These are phyloP conservation scores for Nemania diffusa DNA, from an alignment of 2,329 filamentous ascomycete genomes.

Conservation along the genomic window DNA sequence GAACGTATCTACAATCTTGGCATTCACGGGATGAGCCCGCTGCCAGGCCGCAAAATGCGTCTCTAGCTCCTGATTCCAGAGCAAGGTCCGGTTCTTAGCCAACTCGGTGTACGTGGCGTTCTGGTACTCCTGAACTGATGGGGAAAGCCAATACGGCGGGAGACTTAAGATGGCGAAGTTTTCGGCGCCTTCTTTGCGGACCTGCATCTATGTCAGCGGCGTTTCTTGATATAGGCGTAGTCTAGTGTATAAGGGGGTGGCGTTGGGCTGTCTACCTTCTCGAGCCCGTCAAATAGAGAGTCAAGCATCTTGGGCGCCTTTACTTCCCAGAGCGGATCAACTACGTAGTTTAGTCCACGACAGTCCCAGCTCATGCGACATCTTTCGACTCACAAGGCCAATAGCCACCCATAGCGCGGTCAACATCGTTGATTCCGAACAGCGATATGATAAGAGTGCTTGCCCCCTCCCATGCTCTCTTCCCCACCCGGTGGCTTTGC, in stretches of 20 bases:
- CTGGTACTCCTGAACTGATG: slow-evolving; percentile 25
- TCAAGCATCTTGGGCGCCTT: slow-evolving; percentile 29
- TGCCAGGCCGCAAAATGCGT: slow-evolving; percentile 20
- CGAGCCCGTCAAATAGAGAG: slow-evolving; percentile 23
- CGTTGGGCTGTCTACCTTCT: slow-evolving; percentile 11
- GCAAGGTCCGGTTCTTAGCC: slow-evolving; percentile 19
- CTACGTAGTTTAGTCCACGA: not conserved
- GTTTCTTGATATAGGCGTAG: not conserved
- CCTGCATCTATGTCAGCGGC: slow-evolving; percentile 7
- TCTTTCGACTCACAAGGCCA: slow-evolving; percentile 26
- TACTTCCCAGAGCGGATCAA: slow-evolving; percentile 28
- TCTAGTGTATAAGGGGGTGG: not conserved
- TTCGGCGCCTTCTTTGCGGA: slow-evolving; percentile 23
- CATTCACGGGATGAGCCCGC: slow-evolving; percentile 8
- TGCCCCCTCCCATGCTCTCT: slow-evolving; percentile 20
- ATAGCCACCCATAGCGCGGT: slow-evolving; percentile 34
- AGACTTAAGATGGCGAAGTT: slow-evolving; percentile 31
- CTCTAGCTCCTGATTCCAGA: slow-evolving; percentile 26
- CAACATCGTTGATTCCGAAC: slow-evolving; percentile 35
- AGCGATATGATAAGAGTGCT: slow-evolving; percentile 27
- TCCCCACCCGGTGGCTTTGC: not conserved
- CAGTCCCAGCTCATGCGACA: not conserved
- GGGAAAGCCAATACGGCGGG: slow-evolving; percentile 32
- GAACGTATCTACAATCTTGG: slow-evolving; percentile 30
- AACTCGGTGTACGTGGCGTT: slow-evolving; percentile 28